Conservation (phyloP, 495 filamentous ascomycete species). For the Zalerion maritima region DNA sequence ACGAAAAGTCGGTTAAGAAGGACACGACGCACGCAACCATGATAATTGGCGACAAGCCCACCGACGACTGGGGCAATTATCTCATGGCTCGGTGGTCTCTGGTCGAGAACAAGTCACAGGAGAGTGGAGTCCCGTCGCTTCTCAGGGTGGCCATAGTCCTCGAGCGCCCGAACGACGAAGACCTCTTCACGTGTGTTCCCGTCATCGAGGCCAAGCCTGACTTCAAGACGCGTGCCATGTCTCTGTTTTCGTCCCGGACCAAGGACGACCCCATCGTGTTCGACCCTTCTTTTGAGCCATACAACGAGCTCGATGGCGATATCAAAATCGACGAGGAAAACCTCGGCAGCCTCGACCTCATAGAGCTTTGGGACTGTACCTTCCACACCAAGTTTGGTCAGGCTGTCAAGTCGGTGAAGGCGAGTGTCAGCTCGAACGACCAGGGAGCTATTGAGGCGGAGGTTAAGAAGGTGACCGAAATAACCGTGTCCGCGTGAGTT, state of each 20-base stretch:
- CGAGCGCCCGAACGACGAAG: conserved; percentile 7
- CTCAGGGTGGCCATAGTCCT: conserved; percentile 13
- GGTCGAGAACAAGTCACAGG: conserved; percentile 9
- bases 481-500: no score
- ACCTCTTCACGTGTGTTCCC: conserved; percentile 10
- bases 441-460: no score
- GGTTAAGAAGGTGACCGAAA: no score
- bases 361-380: conserved; percentile 1
- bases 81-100: conserved; percentile 11
- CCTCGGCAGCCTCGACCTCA: conserved; percentile 5
- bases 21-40: conserved; percentile 5
- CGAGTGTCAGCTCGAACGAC: no score
- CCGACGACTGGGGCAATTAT: conserved; percentile 8
- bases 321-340: conserved; percentile 5
- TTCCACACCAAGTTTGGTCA: conserved; percentile 1
- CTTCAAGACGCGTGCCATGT: conserved; percentile 1
- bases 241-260: conserved; percentile 1
- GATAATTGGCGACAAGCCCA: conserved; percentile 8
- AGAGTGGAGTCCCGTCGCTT: conserved; percentile 11
- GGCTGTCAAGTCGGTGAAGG: conserved; percentile 1
- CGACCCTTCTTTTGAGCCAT: conserved; percentile 5
- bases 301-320: conserved; percentile 5
- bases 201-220: conserved; percentile 12
- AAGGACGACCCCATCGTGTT: conserved; percentile 12
- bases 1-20: conserved; percentile 7